Evolutionary conservation across 192 early-diverging fungal species (phyloP).

Genomic region (Kappamyces sp.): DNA sequence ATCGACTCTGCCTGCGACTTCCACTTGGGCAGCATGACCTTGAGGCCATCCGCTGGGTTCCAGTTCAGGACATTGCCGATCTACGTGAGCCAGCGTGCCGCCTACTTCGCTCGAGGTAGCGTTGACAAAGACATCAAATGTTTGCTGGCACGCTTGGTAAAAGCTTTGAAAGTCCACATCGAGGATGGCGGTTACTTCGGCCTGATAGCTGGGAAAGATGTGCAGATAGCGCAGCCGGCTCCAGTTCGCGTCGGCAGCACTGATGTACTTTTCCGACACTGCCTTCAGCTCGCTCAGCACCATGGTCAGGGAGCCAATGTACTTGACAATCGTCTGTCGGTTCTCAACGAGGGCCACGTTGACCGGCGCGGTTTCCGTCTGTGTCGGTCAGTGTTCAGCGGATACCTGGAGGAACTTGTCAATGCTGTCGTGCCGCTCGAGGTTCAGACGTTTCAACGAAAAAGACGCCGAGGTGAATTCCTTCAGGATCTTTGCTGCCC

Average conservation of each 20-base stretch:
- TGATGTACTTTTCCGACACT: neutral
- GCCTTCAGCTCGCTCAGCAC: neutral
- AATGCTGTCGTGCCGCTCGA: conserved; percentile 1
- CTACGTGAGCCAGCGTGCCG: too few relatives aligned
- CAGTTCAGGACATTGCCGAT: too few relatives aligned
- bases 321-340: conserved; percentile 4
- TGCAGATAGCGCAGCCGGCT: neutral
- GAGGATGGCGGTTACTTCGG: neutral
- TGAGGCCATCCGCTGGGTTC: too few relatives aligned
- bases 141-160: neutral
- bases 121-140: neutral
- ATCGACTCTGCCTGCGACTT: too few relatives aligned
- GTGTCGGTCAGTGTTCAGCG: neutral
- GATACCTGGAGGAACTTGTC: conserved; percentile 1
- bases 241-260: neutral
- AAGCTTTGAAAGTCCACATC: neutral
- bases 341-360: conserved; percentile 4
- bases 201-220: neutral
- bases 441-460: conserved; percentile 8
- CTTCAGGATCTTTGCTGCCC: neutral
- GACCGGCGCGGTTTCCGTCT: neutral
- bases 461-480: neutral
- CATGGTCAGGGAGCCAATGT: neutral
- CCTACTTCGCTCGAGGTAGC: too few relatives aligned
- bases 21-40: too few relatives aligned